Evolutionary conservation across 169 alveolate genomes (phyloP), one percentile per base, ranked within the genome.

Genomic region (Eimeria sp.): DNA sequence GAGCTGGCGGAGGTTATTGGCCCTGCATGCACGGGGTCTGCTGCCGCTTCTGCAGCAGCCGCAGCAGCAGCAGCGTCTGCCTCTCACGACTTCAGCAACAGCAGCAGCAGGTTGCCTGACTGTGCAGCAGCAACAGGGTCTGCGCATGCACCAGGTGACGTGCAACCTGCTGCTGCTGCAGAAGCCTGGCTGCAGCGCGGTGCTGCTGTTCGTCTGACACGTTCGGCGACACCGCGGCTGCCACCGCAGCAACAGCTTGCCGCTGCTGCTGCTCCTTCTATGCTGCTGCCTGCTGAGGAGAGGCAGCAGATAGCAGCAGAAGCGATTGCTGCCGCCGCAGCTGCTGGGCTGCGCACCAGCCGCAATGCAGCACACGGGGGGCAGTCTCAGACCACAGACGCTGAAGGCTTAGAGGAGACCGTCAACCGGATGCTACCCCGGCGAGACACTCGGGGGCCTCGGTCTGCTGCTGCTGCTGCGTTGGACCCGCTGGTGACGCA

Each of bases 41-140:
- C 70, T 61, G 70, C 70, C 20, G 11, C 70, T 14, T 18, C 70
- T 14, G 63, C 90, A 25, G 90, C 90, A 34, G 67, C 90, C 11
- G 73, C 90, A 47, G 61, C 57, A 6, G 61, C 87, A 43, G 87
- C 87, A 43, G 87, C 87, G 14, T 76, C 87, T 45, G 87, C 63
- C 45, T 16, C 87, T n/a, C 87, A 76, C 57, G 90, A 82, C 90
- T 82, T 82, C 90, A 82, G 90, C 90, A 82, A 82, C 90, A 82
- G 90, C 90, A 82, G 54, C 90, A 82, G 67, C 47, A 34, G 67
- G 27, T 25, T 27, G 51, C 27, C 90, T 0, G 73, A 34, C 1
- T 25, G 51, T 22, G 73, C 20, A 27, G 45, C 90, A 18, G 89
- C 70, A 78, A 9, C 58, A 16, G 63, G 58, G 14, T n/a, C 67